Conservation (phyloP, 2,329 filamentous ascomycete genomes). For the Cladophialophora chaetospira region DNA sequence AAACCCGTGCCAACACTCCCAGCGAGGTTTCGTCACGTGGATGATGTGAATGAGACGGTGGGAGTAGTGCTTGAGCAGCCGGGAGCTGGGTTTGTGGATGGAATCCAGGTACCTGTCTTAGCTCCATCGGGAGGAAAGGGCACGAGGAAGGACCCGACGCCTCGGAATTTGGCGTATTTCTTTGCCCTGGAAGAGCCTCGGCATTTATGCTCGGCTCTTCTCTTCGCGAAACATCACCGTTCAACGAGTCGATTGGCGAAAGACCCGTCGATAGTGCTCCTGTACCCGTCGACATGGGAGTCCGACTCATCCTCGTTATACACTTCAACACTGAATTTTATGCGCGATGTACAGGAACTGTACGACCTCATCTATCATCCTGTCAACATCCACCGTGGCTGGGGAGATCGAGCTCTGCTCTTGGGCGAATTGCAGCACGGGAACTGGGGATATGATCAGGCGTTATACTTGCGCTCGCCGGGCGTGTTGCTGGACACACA, state of each 20-base stretch:
- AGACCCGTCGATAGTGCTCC: slow-evolving; percentile 47
- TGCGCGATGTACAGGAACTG: slow-evolving; percentile 43
- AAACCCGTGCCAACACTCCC: slow-evolving; percentile 36
- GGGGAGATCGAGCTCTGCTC: slow-evolving; percentile 26
- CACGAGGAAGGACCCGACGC: neutral
- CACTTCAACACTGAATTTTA: slow-evolving; percentile 40
- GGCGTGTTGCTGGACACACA: slow-evolving; percentile 43
- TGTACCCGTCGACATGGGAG: slow-evolving; percentile 52
- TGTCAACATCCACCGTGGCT: slow-evolving; percentile 22
- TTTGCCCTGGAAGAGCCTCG: slow-evolving; percentile 47
- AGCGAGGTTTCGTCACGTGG: slow-evolving; percentile 28
- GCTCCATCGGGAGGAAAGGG: neutral
- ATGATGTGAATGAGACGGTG: slow-evolving; percentile 23
- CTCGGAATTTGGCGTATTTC: slow-evolving; percentile 38
- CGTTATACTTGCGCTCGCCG: slow-evolving; percentile 47
- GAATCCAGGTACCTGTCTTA: slow-evolving; percentile 10
- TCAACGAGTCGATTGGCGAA: slow-evolving; percentile 35
- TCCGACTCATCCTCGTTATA: slow-evolving; percentile 10
- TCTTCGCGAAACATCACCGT: slow-evolving; percentile 43
- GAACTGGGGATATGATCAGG: slow-evolving; percentile 42
- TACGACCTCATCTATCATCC: slow-evolving; percentile 41
- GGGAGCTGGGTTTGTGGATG: neutral
- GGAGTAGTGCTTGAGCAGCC: slow-evolving; percentile 7
- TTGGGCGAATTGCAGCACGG: slow-evolving; percentile 31
- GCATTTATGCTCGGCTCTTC: slow-evolving; percentile 48